Percentiles rank a stretch among this genome's conserved stretches.
Conservation (phyloP, 306 rosid genomes). For the Sphenostylis stenocarpa region DNA sequence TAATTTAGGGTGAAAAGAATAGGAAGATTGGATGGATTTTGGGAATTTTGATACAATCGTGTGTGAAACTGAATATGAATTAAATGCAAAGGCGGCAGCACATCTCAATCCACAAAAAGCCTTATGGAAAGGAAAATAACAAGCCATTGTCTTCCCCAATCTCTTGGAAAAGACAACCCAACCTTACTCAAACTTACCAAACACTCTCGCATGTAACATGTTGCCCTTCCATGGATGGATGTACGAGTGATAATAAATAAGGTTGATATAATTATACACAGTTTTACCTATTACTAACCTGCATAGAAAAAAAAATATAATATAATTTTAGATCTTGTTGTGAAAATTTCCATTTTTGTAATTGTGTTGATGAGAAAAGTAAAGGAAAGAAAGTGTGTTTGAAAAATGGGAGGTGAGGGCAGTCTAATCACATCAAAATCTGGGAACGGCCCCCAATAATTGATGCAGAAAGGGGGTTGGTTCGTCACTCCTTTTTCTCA, state of each 20-base stretch:
- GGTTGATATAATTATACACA: too few species aligned
- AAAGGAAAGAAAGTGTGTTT: neutral
- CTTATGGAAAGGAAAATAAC: constrained; percentile 10
- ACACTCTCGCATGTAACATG: neutral
- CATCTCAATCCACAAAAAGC: constrained; percentile 16
- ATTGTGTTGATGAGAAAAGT: too few species aligned
- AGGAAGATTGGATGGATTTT: too few species aligned
- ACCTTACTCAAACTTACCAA: neutral
- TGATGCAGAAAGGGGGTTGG: constrained; percentile 26
- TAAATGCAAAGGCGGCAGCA: neutral
- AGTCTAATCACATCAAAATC: constrained; percentile 62
- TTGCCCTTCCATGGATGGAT: too few species aligned
- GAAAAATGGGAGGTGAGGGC: constrained; percentile 30
- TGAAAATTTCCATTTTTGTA: too few species aligned
- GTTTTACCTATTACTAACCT: too few species aligned
- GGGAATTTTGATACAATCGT: too few species aligned
- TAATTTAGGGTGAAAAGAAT: too few species aligned
- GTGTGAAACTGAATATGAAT: too few species aligned
- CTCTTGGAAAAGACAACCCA: neutral
- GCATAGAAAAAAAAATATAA: too few species aligned
- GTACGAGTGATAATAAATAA: too few species aligned
- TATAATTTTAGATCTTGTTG: too few species aligned
- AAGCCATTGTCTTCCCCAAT: constrained; percentile 1
- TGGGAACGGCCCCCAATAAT: constrained; percentile 44
- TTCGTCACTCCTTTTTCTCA: neutral